These are phyloP conservation scores for Poteriospumella lacustris DNA, from an alignment of 108 stramenopile species.

Conservation along the genomic window DNA sequence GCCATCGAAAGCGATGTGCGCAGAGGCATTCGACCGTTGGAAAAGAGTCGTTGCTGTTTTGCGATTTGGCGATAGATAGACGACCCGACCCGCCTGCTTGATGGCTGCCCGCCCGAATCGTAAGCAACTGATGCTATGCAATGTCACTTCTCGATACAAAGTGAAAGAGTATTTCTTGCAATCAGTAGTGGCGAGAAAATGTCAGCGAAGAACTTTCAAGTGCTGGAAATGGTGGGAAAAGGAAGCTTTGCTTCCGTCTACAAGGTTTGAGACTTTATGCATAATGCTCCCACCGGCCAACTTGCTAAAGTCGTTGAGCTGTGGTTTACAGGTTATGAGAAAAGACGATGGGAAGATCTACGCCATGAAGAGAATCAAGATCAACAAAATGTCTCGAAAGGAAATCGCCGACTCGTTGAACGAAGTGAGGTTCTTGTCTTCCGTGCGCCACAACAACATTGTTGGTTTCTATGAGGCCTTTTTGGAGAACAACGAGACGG, in stretches of 20 bases:
- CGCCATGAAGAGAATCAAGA: constrained; percentile 39
- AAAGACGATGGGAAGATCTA: constrained; percentile 31
- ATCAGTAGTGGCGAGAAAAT: too few relatives aligned
- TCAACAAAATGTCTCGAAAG: constrained; percentile 31
- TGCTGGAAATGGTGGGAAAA: constrained; percentile 29
- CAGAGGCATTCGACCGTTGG: too few relatives aligned
- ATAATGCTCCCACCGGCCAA: too few relatives aligned
- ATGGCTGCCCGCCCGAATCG: too few relatives aligned
- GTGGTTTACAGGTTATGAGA: constrained; percentile 2
- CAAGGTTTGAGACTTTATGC: constrained; percentile 27
- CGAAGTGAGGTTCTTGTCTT: constrained; percentile 33
- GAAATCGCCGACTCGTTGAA: constrained; percentile 41
- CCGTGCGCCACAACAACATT: constrained; percentile 33
- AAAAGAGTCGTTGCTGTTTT: too few relatives aligned
- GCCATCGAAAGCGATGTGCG: too few relatives aligned
- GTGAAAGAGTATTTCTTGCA: too few relatives aligned
- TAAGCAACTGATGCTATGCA: too few relatives aligned
- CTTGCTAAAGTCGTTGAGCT: not conserved
- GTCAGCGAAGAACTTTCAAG: constrained; percentile 21
- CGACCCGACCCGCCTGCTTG: too few relatives aligned
- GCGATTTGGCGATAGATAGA: too few relatives aligned
- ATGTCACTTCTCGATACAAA: too few relatives aligned
- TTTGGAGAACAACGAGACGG: constrained; percentile 33
- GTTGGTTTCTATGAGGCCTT: constrained; percentile 45
- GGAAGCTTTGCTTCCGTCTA: constrained; percentile 37